Conservation (phyloP, 2,329 filamentous ascomycete genomes). For the Colletotrichum chrysophilum region DNA sequence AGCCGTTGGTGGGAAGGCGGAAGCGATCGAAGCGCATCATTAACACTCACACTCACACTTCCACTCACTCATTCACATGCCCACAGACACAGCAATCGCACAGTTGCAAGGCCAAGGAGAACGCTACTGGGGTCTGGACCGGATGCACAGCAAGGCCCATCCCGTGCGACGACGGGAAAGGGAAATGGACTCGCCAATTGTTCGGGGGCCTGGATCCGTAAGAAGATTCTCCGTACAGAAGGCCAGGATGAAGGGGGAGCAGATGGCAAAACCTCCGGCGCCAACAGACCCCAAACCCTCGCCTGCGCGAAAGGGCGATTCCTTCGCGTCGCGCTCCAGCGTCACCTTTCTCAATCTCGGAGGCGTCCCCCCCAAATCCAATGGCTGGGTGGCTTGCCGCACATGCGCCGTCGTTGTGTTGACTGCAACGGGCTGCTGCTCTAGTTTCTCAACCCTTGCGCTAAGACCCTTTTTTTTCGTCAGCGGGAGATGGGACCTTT, state of each 20-base stretch:
- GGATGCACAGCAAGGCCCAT: background rate
- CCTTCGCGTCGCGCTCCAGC: conserved; percentile 6
- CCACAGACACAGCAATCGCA: background rate
- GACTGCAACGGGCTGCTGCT: background rate
- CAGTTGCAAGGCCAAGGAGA: background rate
- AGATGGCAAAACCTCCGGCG: conserved; percentile 11
- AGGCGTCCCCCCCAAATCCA: background rate
- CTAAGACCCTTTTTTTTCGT: background rate
- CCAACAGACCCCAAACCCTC: background rate
- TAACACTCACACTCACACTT: background rate
- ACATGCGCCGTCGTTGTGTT: background rate
- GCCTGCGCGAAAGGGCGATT: background rate
- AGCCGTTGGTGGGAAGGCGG: background rate
- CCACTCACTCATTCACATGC: background rate
- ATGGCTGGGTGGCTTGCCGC: conserved; percentile 4
- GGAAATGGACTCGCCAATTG: background rate
- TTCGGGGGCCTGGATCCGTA: background rate
- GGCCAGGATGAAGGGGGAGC: background rate
- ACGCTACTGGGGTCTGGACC: background rate
- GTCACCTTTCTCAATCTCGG: background rate
- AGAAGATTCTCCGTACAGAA: background rate
- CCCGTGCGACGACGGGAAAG: background rate
- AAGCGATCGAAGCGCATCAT: background rate
- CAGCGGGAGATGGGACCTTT: background rate
- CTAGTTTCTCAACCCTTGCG: background rate